Conservation (phyloP, 495 filamentous ascomycete species). For the Immersiella caudata region DNA sequence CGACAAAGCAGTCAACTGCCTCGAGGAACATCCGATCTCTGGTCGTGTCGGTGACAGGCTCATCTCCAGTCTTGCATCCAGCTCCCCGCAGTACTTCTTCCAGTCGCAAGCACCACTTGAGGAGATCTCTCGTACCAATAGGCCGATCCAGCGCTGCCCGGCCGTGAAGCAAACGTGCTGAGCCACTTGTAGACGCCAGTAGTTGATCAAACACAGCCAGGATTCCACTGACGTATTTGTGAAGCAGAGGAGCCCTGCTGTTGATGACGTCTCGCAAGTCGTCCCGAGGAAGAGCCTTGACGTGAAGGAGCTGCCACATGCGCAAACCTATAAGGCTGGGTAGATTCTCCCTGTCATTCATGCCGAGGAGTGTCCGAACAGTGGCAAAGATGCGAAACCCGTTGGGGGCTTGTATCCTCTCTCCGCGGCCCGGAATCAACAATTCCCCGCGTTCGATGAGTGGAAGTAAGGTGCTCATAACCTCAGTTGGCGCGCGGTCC, state of each 20-base stretch:
- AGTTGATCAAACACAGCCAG: slow-evolving; percentile 76
- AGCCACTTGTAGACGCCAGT: slow-evolving; percentile 53
- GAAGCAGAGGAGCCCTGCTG: slow-evolving; percentile 68
- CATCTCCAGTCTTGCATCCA: slow-evolving; percentile 68
- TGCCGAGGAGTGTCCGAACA: slow-evolving; percentile 74
- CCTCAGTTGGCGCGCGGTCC: slow-evolving; percentile 92
- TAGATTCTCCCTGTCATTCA: slow-evolving; percentile 66
- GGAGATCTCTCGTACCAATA: slow-evolving; percentile 75
- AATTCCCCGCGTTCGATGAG: slow-evolving; percentile 88
- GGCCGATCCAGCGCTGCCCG: slow-evolving; percentile 60
- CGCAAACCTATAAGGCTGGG: slow-evolving; percentile 70
- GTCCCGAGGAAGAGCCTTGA: slow-evolving; percentile 65
- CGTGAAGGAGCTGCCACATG: slow-evolving; percentile 75
- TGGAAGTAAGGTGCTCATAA: slow-evolving; percentile 87
- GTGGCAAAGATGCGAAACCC: slow-evolving; percentile 92
- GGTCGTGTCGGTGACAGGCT: slow-evolving; percentile 70
- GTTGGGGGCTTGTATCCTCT: slow-evolving; percentile 76
- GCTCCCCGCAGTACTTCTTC: slow-evolving; percentile 59
- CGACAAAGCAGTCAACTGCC: slow-evolving; percentile 84
- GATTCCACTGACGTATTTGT: slow-evolving; percentile 67
- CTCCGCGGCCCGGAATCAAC: slow-evolving; percentile 80
- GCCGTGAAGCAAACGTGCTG: slow-evolving; percentile 56
- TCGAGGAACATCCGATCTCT: slow-evolving; percentile 90
- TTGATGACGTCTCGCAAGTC: slow-evolving; percentile 77
- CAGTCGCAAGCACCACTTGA: slow-evolving; percentile 86